Percentiles rank a stretch among this genome's conserved stretches.
These are phyloP conservation scores for Mortierella sp. DNA, from an alignment of 371 early-diverging fungal species.

Conservation along the genomic window DNA sequence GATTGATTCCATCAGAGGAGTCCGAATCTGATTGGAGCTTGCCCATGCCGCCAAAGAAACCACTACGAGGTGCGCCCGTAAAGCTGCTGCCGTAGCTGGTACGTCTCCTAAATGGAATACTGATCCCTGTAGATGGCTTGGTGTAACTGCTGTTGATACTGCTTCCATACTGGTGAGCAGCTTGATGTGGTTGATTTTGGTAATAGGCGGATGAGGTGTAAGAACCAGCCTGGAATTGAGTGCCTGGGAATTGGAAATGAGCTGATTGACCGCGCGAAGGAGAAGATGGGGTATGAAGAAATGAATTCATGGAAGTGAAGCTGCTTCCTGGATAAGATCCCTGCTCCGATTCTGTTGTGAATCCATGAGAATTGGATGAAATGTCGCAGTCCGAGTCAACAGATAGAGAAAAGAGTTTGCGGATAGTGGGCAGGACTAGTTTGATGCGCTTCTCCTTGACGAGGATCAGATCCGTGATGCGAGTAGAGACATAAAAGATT, in stretches of 20 bases:
- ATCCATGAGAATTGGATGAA: constrained; percentile 25
- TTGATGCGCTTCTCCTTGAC: constrained; percentile 51
- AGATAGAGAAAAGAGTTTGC: constrained; percentile 40
- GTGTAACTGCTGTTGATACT: constrained; percentile 32
- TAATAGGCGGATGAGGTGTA: constrained; percentile 4
- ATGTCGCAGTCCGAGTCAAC: constrained; percentile 50
- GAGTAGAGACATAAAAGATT: constrained; percentile 80
- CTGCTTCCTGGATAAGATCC: constrained; percentile 48
- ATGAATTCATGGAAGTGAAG: constrained; percentile 51
- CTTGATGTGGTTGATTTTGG: constrained; percentile 13
- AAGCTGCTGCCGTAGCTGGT: constrained; percentile 18
- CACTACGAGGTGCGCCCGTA: constrained; percentile 3
- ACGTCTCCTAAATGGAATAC: constrained; percentile 39
- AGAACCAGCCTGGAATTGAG: constrained; percentile 11
- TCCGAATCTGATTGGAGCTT: constrained; percentile 37
- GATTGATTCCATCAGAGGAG: constrained; percentile 24
- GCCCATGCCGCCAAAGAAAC: constrained; percentile 17
- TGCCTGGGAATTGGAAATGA: constrained; percentile 22
- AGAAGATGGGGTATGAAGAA: constrained; percentile 44
- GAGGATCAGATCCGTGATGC: constrained; percentile 82
- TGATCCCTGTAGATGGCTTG: constrained; percentile 36
- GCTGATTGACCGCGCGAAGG: constrained; percentile 17
- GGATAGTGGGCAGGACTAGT: constrained; percentile 40
- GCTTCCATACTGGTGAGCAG: constrained; percentile 10
- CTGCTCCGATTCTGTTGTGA: constrained; percentile 31